Evolutionary conservation across 805 yeast species (phyloP).

Genomic region (Candida tibetensis): DNA sequence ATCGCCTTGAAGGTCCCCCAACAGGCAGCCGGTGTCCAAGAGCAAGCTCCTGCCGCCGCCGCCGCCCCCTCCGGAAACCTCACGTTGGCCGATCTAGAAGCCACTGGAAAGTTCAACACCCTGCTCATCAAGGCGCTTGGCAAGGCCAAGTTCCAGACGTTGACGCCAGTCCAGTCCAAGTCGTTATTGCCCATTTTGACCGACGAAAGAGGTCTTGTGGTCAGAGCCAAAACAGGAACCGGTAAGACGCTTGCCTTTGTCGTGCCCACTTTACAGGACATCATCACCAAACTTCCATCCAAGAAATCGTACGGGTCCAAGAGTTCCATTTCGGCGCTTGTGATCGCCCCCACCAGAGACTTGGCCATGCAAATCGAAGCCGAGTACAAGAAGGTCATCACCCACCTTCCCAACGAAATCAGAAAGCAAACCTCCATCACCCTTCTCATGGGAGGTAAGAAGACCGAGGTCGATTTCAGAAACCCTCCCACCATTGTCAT

Average conservation of each 20-base stretch:
- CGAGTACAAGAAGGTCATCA: conserved; percentile 52
- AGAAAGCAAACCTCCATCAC: conserved; percentile 15
- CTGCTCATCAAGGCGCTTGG: conserved; percentile 28
- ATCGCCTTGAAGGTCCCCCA: neutral
- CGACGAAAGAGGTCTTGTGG: conserved; percentile 64
- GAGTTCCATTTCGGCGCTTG: conserved; percentile 43
- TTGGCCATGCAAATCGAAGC: conserved; percentile 77
- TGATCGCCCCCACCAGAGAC: conserved; percentile 89
- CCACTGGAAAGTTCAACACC: conserved; percentile 4
- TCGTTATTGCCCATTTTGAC: conserved; percentile 57
- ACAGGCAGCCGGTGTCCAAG: neutral
- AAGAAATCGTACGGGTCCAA: conserved; percentile 24
- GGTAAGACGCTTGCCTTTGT: conserved; percentile 92
- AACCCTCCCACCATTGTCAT: conserved; percentile 62
- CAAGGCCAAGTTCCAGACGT: conserved; percentile 44
- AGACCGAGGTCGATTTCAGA: conserved; percentile 29
- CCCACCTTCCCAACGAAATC: conserved; percentile 17
- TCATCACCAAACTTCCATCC: conserved; percentile 24
- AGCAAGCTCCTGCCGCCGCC: neutral
- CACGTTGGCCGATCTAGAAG: conserved; percentile 3
- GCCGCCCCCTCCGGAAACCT: conserved; percentile 1
- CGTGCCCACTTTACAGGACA: conserved; percentile 68
- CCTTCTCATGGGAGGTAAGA: conserved; percentile 66
- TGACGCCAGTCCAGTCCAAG: conserved; percentile 69
- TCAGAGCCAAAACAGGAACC: conserved; percentile 92